Evolutionary conservation across 345 rosid genomes (phyloP).

Genomic region (Populus deltoides): DNA sequence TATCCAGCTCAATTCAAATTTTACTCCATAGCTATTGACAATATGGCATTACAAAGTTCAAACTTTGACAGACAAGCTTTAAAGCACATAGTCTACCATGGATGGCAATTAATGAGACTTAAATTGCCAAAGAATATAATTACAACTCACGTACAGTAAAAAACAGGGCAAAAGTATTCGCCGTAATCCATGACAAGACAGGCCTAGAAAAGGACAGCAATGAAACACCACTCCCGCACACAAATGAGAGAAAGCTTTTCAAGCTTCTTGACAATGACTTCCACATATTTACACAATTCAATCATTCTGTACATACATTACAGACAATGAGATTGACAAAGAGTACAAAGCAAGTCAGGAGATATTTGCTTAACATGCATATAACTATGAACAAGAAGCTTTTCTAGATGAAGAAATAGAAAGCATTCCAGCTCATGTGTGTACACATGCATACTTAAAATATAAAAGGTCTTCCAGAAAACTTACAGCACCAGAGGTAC

Average conservation of each 20-base stretch:
- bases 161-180: neutral
- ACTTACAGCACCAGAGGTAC: slow-evolving; percentile 96
- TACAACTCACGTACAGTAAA: neutral
- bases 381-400: neutral
- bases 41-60: neutral
- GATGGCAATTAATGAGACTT: neutral
- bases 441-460: neutral
- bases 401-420: neutral
- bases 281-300: neutral
- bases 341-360: neutral
- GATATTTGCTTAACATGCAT: neutral
- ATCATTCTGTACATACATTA: neutral
- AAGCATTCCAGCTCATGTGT: neutral
- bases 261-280: neutral
- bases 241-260: neutral
- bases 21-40: neutral
- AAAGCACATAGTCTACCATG: neutral
- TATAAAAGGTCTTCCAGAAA: neutral
- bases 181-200: neutral
- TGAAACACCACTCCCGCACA: neutral
- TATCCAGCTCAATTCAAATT: neutral
- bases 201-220: neutral
- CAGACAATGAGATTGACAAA: too few relatives aligned
- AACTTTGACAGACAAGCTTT: neutral
- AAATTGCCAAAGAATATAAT: neutral